Evolutionary conservation across 2,329 filamentous ascomycete genomes (phyloP), one percentile per base, ranked within the genome.

Genomic region (Pseudopithomyces chartarum): DNA sequence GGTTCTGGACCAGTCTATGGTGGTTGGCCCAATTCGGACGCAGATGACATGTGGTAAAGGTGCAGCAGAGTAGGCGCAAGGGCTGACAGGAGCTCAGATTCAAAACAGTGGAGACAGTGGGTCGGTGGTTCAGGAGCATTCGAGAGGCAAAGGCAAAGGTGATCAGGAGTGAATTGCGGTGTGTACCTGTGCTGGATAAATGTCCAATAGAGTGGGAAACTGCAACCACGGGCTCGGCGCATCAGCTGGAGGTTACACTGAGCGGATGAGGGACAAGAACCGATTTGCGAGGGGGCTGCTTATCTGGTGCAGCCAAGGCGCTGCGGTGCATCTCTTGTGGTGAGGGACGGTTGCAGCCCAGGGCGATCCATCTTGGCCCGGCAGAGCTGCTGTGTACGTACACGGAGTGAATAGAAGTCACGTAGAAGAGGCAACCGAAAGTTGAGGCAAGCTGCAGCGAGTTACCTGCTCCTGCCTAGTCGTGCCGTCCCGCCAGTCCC

Each of bases 251-350:
- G 36, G 49, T 53, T 47, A 42, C 50, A 50, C 36, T 19, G 8
- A 22, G 57, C 43, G 57, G 51, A 55, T 47, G 34, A 39, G 54
- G 57, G 46, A 54, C 43, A 51, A 19, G 57, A 51, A 50, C 54
- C 57, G 54, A 56, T 59, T 59, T 54, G 53, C 47, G 49, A 48
- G 46, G 26, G 17, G 42, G 34, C 13, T 49, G 52, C 52, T 53
- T 49, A 52, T 53, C 43, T 48, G 17, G 43, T 39, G 40, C 43
- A 43, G n/a, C 19, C 45, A 47, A 43, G 34, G 17, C n/a, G 22
- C 49, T 54, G 45, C 33, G 15, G 46, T 54, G 45, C 44, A 23
- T 12, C 23, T 22, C 34, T 32, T 7, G 32, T 40, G 15, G 45
- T 13, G 45, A 22, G 22, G 26, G 12, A 46, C n/a, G 26, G 47